These are phyloP conservation scores for Rhizophagus clarus DNA, from an alignment of 192 early-diverging fungal genomes.

Conservation along the genomic window DNA sequence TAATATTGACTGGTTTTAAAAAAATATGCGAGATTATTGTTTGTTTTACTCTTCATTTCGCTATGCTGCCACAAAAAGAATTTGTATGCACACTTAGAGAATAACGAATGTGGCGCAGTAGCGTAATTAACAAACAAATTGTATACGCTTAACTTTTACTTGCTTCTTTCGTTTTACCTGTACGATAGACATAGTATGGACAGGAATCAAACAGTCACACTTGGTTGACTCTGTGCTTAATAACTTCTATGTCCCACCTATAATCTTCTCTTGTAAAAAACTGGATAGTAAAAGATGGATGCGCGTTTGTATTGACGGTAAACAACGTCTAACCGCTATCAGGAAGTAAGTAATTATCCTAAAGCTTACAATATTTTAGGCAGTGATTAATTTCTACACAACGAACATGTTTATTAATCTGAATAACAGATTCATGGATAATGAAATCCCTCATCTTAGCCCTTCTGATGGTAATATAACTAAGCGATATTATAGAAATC, in stretches of 20 bases:
- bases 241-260: constrained; percentile 38
- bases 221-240: constrained; percentile 40
- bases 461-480: constrained; percentile 19
- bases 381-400: background rate
- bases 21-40: background rate
- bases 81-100: background rate
- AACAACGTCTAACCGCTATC: constrained; percentile 39
- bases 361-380: background rate
- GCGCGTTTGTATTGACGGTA: constrained; percentile 39
- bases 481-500: constrained; percentile 24
- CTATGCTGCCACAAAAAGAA: background rate
- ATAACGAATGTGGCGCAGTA: background rate
- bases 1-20: background rate
- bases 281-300: constrained; percentile 21
- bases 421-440: constrained; percentile 36
- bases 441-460: constrained; percentile 36
- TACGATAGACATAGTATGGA: constrained; percentile 24
- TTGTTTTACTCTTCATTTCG: background rate
- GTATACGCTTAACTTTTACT: background rate
- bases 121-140: background rate
- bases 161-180: background rate
- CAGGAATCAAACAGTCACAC: constrained; percentile 25
- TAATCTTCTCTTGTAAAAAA: constrained; percentile 34
- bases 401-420: background rate
- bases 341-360: constrained; percentile 19